Base-by-base conservation (phyloP, 2,329 filamentous ascomycete species). In the Pseudofabraea citricarpa region DNA sequence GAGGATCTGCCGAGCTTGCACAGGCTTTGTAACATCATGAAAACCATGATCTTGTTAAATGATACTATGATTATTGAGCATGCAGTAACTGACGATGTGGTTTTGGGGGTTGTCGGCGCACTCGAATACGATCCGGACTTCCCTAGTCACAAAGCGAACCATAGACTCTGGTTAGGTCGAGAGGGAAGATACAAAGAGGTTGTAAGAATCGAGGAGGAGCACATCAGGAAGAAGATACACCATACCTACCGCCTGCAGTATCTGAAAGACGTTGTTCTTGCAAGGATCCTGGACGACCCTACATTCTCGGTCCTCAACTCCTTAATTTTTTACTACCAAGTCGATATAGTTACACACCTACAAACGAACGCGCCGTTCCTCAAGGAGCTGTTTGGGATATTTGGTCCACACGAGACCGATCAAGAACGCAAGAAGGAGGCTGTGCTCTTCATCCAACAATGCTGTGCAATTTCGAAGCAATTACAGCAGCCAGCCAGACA, bases 61-160 rank as follows among this genome's bases (percentile, higher is more conserved):
- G 93, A 98, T 63, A 95, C 86, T 22, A 78, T 83, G 46, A 95
- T 98, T 51, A 95, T 98, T 58, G 93, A 98, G 65, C 84, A 89
- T 55, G 86, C 91, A 12, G 90, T 98, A 20, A 88, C 87, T 12
- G 91, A 97, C 66, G 81, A 90, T 45, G 85, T 90, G 53, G 83
- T 97, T 35, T 70, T 95, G 53, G 93, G 91, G 15, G 91, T 97
- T 20, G 90, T 98, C 27, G 93, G 93, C 47, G 93, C 93, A 19
- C 72, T 98, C 50, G 93, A 98, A 71, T 98, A 97, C 68, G 93
- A 98, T 58, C 91, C 93, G 1, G 93, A 98, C 65, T 98, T 97
- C 57, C 93, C 93, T 6, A 90, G 85, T 47, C 93, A 97, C 73
- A 97, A 96, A 64, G 91, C 93, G 19, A 97, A 97, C 60, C 93